Conservation (phyloP, 495 filamentous ascomycete species). For the Penicillium coprophilum region DNA sequence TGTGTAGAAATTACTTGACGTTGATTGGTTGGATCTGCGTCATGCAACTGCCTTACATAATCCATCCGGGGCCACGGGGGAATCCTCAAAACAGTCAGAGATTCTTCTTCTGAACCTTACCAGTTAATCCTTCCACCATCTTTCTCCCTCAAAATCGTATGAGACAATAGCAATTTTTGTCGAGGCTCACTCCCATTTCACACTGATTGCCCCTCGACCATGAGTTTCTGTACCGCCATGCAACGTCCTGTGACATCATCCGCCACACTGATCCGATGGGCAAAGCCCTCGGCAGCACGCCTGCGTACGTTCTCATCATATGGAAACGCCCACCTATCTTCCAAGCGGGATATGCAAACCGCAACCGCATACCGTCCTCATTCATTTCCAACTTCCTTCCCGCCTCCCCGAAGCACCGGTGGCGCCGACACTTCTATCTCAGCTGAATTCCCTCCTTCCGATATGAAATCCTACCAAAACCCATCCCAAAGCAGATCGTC, state of each 20-base stretch:
- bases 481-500: constrained; percentile 23
- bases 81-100: constrained; percentile 19
- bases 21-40: constrained; percentile 42
- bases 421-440: constrained; percentile 70
- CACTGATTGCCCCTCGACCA: constrained; percentile 30
- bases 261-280: constrained; percentile 52
- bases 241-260: constrained; percentile 54
- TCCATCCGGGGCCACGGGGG: constrained; percentile 17
- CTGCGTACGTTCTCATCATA: constrained; percentile 67
- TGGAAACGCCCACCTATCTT: constrained; percentile 52
- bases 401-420: constrained; percentile 66
- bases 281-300: constrained; percentile 42
- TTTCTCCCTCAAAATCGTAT: constrained; percentile 17
- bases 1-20: constrained; percentile 43
- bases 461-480: constrained; percentile 23
- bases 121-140: constrained; percentile 2
- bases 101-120: constrained; percentile 10
- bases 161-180: constrained; percentile 14
- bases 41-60: constrained; percentile 32
- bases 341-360: constrained; percentile 68
- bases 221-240: constrained; percentile 40
- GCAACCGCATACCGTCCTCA: constrained; percentile 76
- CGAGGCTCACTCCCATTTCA: constrained; percentile 10
- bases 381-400: constrained; percentile 59
- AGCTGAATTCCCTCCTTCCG: constrained; percentile 40